Evolutionary conservation across 352 stramenopile genomes (phyloP), one percentile per base, ranked within the genome.

Genomic region (Plasmopara muralis): DNA sequence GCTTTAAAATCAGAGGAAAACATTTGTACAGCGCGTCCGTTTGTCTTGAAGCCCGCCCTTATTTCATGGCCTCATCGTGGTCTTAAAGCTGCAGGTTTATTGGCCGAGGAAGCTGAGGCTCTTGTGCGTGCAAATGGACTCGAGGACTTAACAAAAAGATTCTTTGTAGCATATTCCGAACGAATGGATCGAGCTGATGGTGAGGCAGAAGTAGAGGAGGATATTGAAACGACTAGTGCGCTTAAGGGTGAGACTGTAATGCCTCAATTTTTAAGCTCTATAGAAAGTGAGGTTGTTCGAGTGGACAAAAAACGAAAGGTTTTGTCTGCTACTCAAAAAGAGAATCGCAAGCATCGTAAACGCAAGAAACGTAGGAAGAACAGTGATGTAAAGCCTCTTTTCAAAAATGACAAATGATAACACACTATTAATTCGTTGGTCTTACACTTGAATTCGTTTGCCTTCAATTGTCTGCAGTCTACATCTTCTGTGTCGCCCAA

Each of bases 81-180:
- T n/a, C 52, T 81, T 31, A 45, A 66, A 28, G 64, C 82, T 28
- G 64, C 72, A 12, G 80, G 80, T 4, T 61, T 97, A n/a, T 72
- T 63, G 1, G 57, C 57, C 6, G 67, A 80, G 10, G 66, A 97
- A 40, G 71, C 84, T 6, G 63, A 79, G 14, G 74, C 73, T 55
- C 65, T 98, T 8, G 89, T 98, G 44, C 78, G 96, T 18, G 92
- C 88, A 8, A 83, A 98, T 65, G 78, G 84, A 0, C 73, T 94
- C 37, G 89, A 97, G 44, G 90, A 98, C 68, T 82, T 77, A 40
- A 98, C 94, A 3, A 97, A 98, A 67, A 94, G 94, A 18, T 99
- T 99, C 67, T 99, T 99, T 59, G 93, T 99, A 6, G 80, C 85
- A 29, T 97, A 96, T 66, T 97, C 98, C 68, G 87, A 97, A 55